Evolutionary conservation across 495 filamentous ascomycete genomes (phyloP).

Genomic region (Aspergillus incahuasiensis): DNA sequence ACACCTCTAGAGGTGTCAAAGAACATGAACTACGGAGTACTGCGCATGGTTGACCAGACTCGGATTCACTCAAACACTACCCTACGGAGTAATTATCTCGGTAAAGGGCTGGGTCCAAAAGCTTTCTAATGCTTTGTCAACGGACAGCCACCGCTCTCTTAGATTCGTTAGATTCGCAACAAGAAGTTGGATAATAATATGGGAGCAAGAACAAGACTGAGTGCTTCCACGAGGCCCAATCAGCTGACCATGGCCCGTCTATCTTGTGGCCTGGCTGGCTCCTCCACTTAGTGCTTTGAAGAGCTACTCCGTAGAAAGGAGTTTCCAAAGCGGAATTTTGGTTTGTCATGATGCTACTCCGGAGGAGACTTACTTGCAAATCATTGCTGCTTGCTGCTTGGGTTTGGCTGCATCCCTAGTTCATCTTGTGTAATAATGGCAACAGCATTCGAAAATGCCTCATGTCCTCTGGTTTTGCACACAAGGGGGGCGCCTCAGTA

Average conservation of each 20-base stretch:
- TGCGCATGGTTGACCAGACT: neutral
- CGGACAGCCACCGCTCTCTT: constrained; percentile 7
- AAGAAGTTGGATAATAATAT: too few relatives aligned
- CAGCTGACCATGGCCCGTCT: constrained; percentile 18
- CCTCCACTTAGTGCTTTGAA: constrained; percentile 20
- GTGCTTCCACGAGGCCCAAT: constrained; percentile 13
- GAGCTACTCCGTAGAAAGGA: constrained; percentile 16
- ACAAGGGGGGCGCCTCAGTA: too few relatives aligned
- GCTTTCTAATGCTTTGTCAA: constrained; percentile 1
- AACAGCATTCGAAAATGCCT: constrained; percentile 19
- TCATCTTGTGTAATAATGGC: constrained; percentile 20
- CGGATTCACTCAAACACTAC: neutral
- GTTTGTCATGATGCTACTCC: constrained; percentile 28
- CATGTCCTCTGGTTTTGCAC: constrained; percentile 2
- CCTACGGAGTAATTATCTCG: too few relatives aligned
- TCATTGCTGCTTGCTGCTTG: constrained; percentile 16
- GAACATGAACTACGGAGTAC: neutral
- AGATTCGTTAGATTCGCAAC: neutral
- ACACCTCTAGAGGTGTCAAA: neutral
- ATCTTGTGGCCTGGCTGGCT: constrained; percentile 10
- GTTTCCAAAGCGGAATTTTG: constrained; percentile 17
- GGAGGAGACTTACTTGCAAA: constrained; percentile 24
- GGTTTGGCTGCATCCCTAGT: constrained; percentile 12
- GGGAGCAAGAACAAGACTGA: constrained; percentile 11
- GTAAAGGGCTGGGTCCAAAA: neutral